phyloP scores from a whole-genome alignment of 805 yeast genomes.

The Saccharomycopsis sp. region DNA sequence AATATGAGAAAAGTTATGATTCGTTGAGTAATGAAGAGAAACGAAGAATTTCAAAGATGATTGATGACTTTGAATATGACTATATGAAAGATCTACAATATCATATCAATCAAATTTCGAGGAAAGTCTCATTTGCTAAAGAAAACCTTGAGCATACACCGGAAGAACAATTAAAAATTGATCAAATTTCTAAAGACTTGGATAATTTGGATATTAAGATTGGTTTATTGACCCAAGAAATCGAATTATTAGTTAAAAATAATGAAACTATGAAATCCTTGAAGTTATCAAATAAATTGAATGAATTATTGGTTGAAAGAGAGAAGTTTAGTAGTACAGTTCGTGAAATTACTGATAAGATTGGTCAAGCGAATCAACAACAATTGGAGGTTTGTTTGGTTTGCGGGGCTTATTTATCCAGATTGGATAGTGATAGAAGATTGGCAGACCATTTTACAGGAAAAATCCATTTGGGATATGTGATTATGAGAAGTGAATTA shows the following conservation, averaged over 20 bases:
- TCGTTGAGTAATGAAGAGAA: not conserved
- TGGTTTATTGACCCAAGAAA: slow-evolving; percentile 58
- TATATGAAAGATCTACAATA: slow-evolving; percentile 30
- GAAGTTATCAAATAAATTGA: slow-evolving; percentile 36
- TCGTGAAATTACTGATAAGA: slow-evolving; percentile 51
- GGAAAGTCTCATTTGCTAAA: slow-evolving; percentile 51
- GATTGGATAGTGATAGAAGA: slow-evolving; percentile 79
- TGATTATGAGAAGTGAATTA: slow-evolving; percentile 54
- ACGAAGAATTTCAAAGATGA: slow-evolving; percentile 20
- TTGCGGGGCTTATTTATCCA: slow-evolving; percentile 82
- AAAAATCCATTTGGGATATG: slow-evolving; percentile 76
- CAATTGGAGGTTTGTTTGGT: slow-evolving; percentile 82
- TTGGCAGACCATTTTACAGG: slow-evolving; percentile 87
- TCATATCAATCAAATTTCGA: slow-evolving; percentile 49
- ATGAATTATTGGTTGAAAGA: slow-evolving; percentile 37
- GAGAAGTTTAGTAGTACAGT: slow-evolving; percentile 45
- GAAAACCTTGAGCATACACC: slow-evolving; percentile 60
- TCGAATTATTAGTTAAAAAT: slow-evolving; percentile 38
- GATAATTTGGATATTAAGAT: slow-evolving; percentile 54
- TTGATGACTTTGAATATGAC: slow-evolving; percentile 40
- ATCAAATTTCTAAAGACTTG: slow-evolving; percentile 42
- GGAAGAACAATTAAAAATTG: slow-evolving; percentile 56
- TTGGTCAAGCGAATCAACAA: slow-evolving; percentile 82
- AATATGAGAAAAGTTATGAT: slow-evolving; percentile 21
- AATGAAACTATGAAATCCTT: slow-evolving; percentile 39